phyloP scores from a whole-genome alignment of 495 filamentous ascomycete species.

The Penicillium herquei region DNA sequence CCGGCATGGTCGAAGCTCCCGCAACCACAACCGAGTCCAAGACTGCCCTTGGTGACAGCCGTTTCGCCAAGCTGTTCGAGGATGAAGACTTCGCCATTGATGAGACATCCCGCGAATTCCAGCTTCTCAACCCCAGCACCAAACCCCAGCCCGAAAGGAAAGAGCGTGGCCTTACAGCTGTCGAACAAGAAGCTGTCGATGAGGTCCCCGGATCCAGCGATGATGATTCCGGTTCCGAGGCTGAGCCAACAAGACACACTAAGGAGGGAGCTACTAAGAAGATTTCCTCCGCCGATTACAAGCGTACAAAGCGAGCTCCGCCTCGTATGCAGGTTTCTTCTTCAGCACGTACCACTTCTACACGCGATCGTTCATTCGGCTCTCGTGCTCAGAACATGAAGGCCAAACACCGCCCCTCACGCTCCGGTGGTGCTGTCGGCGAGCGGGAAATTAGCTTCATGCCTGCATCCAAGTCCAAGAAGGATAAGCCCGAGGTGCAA shows the following conservation, averaged over 20 bases:
- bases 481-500: constrained; percentile 27
- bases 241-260: constrained; percentile 30
- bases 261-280: constrained; percentile 45
- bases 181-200: constrained; percentile 62
- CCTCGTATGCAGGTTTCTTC: constrained; percentile 60
- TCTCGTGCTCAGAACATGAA: constrained; percentile 58
- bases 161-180: constrained; percentile 62
- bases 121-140: constrained; percentile 81
- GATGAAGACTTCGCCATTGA: constrained; percentile 92
- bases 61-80: constrained; percentile 87
- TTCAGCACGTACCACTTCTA: constrained; percentile 41
- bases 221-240: constrained; percentile 44
- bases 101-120: constrained; percentile 84
- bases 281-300: constrained; percentile 57
- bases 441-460: constrained; percentile 86
- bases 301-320: constrained; percentile 50
- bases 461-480: constrained; percentile 58
- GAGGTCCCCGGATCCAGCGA: constrained; percentile 45
- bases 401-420: constrained; percentile 42
- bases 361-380: constrained; percentile 65
- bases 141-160: constrained; percentile 32
- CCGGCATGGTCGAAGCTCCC: constrained; percentile 40
- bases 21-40: constrained; percentile 27
- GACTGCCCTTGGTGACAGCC: constrained; percentile 72
- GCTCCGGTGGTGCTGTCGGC: constrained; percentile 62